A percentile compares a stretch with the other conserved stretches of the same genome.
phyloP scores from a whole-genome alignment of 1,284 basidiomycete genomes.

The Ustilago sp. region DNA sequence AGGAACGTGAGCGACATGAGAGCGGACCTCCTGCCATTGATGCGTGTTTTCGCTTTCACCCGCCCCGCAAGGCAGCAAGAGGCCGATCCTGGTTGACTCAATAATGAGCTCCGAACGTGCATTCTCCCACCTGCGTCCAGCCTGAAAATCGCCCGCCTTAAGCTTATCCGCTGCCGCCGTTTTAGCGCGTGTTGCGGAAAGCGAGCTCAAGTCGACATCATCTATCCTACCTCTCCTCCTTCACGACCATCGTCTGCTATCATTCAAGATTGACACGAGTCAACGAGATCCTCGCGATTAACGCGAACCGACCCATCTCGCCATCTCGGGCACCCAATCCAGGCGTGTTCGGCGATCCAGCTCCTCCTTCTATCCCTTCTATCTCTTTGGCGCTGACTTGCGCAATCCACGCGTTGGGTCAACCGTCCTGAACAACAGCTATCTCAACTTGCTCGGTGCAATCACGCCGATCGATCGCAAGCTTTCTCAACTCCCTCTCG shows the following conservation, averaged over 20 bases:
- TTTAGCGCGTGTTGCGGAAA: background rate
- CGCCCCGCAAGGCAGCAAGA: background rate
- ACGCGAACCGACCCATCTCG: conserved; percentile 48
- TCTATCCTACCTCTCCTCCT: conserved; percentile 9
- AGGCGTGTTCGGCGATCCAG: conserved; percentile 55
- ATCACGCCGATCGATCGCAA: conserved; percentile 37
- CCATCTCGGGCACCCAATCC: conserved; percentile 61
- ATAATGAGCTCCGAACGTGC: conserved; percentile 16
- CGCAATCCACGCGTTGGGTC: conserved; percentile 57
- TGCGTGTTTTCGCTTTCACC: conserved; percentile 17
- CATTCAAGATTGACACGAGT: conserved; percentile 24
- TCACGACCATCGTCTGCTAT: conserved; percentile 20
- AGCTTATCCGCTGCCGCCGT: conserved; percentile 26
- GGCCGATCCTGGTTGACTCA: background rate
- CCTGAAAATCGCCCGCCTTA: background rate
- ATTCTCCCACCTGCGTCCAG: background rate
- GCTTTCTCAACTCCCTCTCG: conserved; percentile 7
- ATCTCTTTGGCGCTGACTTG: conserved; percentile 29
- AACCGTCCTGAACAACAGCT: conserved; percentile 17
- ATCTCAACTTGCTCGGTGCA: conserved; percentile 31
- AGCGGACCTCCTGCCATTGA: background rate
- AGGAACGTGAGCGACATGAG: conserved; percentile 12
- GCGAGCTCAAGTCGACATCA: conserved; percentile 6
- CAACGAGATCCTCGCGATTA: conserved; percentile 47
- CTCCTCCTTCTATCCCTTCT: background rate